These are phyloP conservation scores for Penicillium fuscoglaucum DNA, from an alignment of 2,329 filamentous ascomycete genomes.

Conservation along the genomic window DNA sequence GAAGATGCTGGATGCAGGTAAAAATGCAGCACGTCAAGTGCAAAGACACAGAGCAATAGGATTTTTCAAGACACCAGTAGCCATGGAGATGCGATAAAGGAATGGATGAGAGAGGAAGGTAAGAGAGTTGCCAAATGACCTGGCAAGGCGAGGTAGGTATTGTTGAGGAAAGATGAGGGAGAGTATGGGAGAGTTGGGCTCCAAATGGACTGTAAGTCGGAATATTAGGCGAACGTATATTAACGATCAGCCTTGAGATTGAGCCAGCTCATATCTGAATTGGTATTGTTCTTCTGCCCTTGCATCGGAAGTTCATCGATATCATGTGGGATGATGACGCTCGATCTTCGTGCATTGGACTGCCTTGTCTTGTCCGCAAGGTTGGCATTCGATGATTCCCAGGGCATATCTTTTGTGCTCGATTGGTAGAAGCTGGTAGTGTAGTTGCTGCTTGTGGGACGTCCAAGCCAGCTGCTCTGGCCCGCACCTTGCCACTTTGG, in stretches of 20 bases:
- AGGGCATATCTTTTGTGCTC: constrained; percentile 26
- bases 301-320: constrained; percentile 26
- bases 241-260: constrained; percentile 39
- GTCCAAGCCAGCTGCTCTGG: constrained; percentile 34
- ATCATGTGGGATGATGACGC: constrained; percentile 35
- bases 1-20: neutral
- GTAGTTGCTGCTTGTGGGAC: constrained; percentile 45
- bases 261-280: constrained; percentile 48
- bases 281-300: constrained; percentile 27
- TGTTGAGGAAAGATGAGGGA: neutral
- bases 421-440: constrained; percentile 41
- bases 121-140: neutral
- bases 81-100: constrained; percentile 18
- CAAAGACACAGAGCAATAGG: constrained; percentile 7
- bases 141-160: neutral
- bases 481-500: constrained; percentile 27
- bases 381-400: constrained; percentile 14
- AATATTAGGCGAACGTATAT: neutral
- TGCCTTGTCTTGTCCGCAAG: constrained; percentile 20
- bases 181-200: constrained; percentile 1
- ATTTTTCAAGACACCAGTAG: constrained; percentile 17
- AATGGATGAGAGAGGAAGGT: neutral
- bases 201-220: neutral
- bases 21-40: constrained; percentile 13
- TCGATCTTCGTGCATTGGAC: constrained; percentile 33